A percentile compares a stretch with the other conserved stretches of the same genome.
Conservation (phyloP, 305 asterid genomes). For the Fraxinus sp. region DNA sequence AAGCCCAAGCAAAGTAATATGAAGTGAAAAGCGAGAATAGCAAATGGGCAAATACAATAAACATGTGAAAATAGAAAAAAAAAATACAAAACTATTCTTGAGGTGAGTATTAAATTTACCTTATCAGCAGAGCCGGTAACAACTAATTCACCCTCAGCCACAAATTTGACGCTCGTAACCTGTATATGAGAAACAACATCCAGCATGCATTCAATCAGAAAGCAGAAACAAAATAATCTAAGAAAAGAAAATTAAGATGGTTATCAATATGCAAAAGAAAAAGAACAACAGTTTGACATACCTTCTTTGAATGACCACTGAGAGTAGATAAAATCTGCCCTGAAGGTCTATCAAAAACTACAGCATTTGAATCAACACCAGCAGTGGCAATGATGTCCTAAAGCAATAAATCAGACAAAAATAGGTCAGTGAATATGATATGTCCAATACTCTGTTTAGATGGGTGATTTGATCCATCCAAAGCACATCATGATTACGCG, state of each 20-base stretch:
- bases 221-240: not conserved
- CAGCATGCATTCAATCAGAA: not conserved
- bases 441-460: conserved; percentile 2
- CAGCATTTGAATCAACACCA: conserved; percentile 85
- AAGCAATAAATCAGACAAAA: conserved; percentile 18
- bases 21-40: not conserved
- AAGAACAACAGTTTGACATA: conserved; percentile 9
- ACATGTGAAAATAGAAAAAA: conserved; percentile 1
- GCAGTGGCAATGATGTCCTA: conserved; percentile 96
- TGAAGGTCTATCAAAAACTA: conserved; percentile 75
- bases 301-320: conserved; percentile 95
- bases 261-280: not conserved
- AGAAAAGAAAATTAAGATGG: not conserved
- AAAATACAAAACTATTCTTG: not conserved
- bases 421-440: not conserved
- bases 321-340: conserved; percentile 90
- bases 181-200: conserved; percentile 26
- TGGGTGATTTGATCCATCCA: not conserved
- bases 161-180: conserved; percentile 94
- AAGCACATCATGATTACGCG: not conserved
- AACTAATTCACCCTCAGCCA: conserved; percentile 67
- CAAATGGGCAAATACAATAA: not conserved
- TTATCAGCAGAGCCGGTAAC: conserved; percentile 92
- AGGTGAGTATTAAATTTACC: conserved; percentile 37
- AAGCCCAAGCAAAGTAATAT: not conserved